These are phyloP conservation scores for Talaromyces trachyspermus DNA, from an alignment of 495 filamentous ascomycete species.

Conservation along the genomic window DNA sequence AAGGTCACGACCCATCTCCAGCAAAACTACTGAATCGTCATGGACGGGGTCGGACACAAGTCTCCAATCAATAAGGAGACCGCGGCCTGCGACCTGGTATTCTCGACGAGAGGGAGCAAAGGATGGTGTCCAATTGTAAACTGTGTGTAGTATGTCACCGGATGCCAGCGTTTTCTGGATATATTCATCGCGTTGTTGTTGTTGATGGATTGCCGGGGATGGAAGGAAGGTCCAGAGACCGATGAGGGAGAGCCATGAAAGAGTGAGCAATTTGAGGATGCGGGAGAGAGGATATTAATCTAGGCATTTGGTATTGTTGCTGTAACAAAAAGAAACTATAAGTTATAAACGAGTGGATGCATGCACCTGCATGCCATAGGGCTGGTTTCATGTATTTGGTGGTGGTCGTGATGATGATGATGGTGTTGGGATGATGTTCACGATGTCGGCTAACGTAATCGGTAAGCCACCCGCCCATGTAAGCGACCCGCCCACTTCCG, in stretches of 20 bases:
- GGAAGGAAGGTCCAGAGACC: conserved; percentile 7
- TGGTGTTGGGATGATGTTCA: no score
- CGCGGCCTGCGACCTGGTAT: no score
- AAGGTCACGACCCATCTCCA: background rate
- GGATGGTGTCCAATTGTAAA: background rate
- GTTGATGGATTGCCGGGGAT: background rate
- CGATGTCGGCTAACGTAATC: no score
- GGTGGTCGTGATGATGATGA: no score
- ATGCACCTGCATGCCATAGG: conserved; percentile 1
- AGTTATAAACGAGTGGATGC: background rate
- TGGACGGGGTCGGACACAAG: background rate
- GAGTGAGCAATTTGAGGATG: background rate
- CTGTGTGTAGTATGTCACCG: background rate
- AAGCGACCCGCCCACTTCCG: no score
- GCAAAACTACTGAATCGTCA: background rate
- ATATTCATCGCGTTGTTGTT: background rate
- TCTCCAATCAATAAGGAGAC: background rate
- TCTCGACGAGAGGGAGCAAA: no score
- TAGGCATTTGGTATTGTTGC: background rate
- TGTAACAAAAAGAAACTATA: background rate
- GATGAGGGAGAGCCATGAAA: conserved; percentile 3
- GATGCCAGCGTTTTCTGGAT: background rate
- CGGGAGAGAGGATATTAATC: conserved; percentile 5
- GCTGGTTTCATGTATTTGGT: no score
- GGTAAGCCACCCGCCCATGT: no score